Evolutionary conservation across 2,329 filamentous ascomycete species (phyloP), one percentile per base, ranked within the genome.

Genomic region (Ceratocystis variospora): DNA sequence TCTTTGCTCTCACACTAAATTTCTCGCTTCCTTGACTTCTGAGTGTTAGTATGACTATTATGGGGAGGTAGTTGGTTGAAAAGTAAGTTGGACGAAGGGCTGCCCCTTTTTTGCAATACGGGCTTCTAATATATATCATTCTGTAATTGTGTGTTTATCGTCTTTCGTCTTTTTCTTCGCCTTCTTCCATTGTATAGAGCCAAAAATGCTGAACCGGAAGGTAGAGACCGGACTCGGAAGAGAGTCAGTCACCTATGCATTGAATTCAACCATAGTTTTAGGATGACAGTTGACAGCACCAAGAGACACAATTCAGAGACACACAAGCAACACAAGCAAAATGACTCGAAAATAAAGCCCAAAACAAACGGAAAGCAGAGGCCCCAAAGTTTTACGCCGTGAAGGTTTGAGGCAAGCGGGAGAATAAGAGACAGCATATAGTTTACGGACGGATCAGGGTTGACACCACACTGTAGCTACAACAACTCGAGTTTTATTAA

Each of bases 281-380:
- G 8, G 28, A 59, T 59, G 53, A 33, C 28, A 59, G 53, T 59
- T 59, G 53, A 59, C 53, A 59, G 53, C 53, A 33, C 28, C 28
- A 59, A 12, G 33, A 37, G 33, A 19, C 46, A 19, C 6, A 19
- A 10, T 53, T 25, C 48, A 53, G 48, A 25, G 48, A 53, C 19
- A 25, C 19, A 53, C 48, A 25, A 12, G 25, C 46, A 50, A 48
- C 7, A 48, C 46, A 22, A 1, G 6, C 46, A 50, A 50, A 19
- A 48, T 3, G 7, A 3, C 19, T 28, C 22, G n/a, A 19, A 53
- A 53, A 25, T 15, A 53, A 15, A 25, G 48, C 25, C 19, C 19
- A 10, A 28, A 53, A 53, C 22, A 2, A 53, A 25, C 19, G 25
- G 17, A 17, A 17, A 57, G 17, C 25, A 5, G n/a, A 59, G 17